Evolutionary conservation across 78 protist species (phyloP).

Genomic region (Dictyostelium firmibasis): DNA sequence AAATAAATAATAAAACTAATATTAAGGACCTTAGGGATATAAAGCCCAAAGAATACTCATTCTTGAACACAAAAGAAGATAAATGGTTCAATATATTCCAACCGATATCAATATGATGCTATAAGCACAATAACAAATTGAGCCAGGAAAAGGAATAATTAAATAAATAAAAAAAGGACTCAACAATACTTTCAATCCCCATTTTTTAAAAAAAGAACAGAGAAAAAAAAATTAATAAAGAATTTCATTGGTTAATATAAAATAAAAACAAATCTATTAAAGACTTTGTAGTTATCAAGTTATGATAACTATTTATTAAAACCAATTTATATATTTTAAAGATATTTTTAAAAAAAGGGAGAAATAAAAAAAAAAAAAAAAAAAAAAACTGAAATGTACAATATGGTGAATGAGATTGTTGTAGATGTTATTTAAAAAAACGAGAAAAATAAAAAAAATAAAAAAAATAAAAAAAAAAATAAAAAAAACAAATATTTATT

Average conservation of each 20-base stretch:
- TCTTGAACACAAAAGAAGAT: background rate
- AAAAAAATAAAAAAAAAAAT: too few relatives aligned
- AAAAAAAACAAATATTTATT: too few relatives aligned
- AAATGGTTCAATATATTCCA: background rate
- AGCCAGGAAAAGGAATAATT: background rate
- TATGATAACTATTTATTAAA: too few relatives aligned
- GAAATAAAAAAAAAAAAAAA: too few relatives aligned
- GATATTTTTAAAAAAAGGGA: too few relatives aligned
- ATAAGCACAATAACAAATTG: background rate
- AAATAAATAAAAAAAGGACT: background rate
- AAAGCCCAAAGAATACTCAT: background rate
- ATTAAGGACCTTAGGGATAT: too few relatives aligned
- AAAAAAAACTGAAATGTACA: background rate
- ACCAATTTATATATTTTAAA: background rate
- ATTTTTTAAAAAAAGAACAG: too few relatives aligned
- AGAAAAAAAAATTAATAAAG: too few relatives aligned
- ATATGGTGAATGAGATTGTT: background rate
- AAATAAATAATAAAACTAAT: too few relatives aligned
- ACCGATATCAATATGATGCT: background rate
- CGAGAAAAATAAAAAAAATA: too few relatives aligned
- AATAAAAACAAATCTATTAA: too few relatives aligned
- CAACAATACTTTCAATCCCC: background rate
- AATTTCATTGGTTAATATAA: background rate
- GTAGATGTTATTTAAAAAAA: too few relatives aligned
- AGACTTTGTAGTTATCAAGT: background rate